A percentile compares a stretch with the other conserved stretches of the same genome.
These are phyloP conservation scores for Cadophora sp. DNA, from an alignment of 2,329 filamentous ascomycete species.

Conservation along the genomic window DNA sequence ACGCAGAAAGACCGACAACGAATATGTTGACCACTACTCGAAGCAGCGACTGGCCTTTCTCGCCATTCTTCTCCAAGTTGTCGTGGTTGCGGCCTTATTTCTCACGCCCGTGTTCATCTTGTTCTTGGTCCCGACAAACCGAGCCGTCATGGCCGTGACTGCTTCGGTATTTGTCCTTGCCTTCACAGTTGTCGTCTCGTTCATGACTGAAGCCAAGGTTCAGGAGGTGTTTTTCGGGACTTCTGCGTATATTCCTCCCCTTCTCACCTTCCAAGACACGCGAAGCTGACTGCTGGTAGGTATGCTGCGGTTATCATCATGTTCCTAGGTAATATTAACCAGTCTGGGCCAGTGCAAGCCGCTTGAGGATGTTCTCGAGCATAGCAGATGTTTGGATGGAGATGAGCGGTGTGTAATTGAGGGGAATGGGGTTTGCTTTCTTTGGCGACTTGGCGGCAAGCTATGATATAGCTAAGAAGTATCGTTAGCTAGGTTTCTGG, in stretches of 20 bases:
- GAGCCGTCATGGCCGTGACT: conserved; percentile 25
- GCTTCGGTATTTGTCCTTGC: conserved; percentile 26
- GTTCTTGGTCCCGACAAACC: conserved; percentile 31
- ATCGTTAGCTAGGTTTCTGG: background rate
- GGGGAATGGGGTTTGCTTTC: background rate
- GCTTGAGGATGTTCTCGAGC: background rate
- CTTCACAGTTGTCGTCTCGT: conserved; percentile 24
- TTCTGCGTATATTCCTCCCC: conserved; percentile 26
- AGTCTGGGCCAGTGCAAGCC: background rate
- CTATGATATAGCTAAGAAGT: background rate
- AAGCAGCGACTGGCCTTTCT: background rate
- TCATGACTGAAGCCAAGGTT: conserved; percentile 25
- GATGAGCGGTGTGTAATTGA: background rate
- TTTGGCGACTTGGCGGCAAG: background rate
- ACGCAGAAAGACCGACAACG: background rate
- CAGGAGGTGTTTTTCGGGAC: conserved; percentile 30
- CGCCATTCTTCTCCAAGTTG: conserved; percentile 9
- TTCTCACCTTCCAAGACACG: background rate
- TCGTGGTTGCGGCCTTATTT: conserved; percentile 24
- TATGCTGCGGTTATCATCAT: conserved; percentile 24
- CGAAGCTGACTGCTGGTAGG: conserved; percentile 13
- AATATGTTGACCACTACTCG: background rate
- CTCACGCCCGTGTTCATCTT: conserved; percentile 33
- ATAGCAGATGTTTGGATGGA: background rate
- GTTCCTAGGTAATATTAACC: conserved; percentile 23